Evolutionary conservation across 495 filamentous ascomycete species (phyloP).

Genomic region (Xylaria sp.): DNA sequence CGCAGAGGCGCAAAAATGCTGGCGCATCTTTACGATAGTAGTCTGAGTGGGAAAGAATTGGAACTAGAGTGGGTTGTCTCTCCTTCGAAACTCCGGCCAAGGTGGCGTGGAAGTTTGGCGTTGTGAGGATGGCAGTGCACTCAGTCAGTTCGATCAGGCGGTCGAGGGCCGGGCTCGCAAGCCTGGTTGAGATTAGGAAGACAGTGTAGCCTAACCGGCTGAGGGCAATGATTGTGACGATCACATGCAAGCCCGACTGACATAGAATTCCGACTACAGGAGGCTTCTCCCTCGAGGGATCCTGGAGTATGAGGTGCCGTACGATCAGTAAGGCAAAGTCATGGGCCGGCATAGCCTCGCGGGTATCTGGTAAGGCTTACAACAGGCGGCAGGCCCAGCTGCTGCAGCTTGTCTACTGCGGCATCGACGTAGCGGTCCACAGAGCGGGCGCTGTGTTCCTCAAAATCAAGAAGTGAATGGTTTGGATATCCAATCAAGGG

Average conservation of each 20-base stretch:
- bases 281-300: slow-evolving; percentile 40
- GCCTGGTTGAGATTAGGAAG: slow-evolving; percentile 54
- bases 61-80: slow-evolving; percentile 23
- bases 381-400: slow-evolving; percentile 14
- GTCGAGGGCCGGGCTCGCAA: slow-evolving; percentile 52
- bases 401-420: slow-evolving; percentile 22
- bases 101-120: slow-evolving; percentile 36
- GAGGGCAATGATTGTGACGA: slow-evolving; percentile 52
- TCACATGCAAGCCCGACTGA: slow-evolving; percentile 49
- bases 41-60: slow-evolving; percentile 27
- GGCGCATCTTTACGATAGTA: slow-evolving; percentile 28
- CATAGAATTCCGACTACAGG: slow-evolving; percentile 55
- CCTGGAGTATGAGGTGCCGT: slow-evolving; percentile 14
- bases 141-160: slow-evolving; percentile 49
- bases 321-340: not conserved
- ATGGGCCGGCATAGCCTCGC: slow-evolving; percentile 26
- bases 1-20: slow-evolving; percentile 24
- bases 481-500: slow-evolving; percentile 28
- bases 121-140: slow-evolving; percentile 43
- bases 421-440: slow-evolving; percentile 23
- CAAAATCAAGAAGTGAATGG: slow-evolving; percentile 19
- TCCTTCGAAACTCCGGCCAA: slow-evolving; percentile 36
- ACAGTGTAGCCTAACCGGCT: slow-evolving; percentile 55
- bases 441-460: slow-evolving; percentile 23
- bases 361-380: slow-evolving; percentile 8